Evolutionary conservation across 352 stramenopile genomes (phyloP).

Genomic region (Stramenopiles sp.): DNA sequence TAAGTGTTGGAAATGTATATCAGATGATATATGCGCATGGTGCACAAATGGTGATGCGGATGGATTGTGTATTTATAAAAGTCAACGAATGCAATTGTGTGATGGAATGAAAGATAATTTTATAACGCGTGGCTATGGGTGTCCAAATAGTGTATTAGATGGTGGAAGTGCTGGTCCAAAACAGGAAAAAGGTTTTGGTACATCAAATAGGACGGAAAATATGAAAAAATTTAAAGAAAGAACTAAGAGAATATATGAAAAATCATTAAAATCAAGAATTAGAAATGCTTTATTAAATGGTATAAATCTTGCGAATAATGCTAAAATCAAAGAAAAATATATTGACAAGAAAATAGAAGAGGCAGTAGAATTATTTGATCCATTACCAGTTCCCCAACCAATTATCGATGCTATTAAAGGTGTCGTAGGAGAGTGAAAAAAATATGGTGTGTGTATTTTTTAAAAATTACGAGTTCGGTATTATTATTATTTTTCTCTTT

Average conservation of each 20-base stretch:
- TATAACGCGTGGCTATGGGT: not conserved
- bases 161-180: not conserved
- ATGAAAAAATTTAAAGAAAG: not conserved
- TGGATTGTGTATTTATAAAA: not conserved
- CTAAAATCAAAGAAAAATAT: not conserved
- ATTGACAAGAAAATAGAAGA: too few relatives aligned
- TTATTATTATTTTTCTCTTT: too few relatives aligned
- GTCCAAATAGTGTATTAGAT: not conserved
- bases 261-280: not conserved
- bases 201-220: not conserved
- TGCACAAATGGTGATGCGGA: not conserved
- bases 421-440: too few relatives aligned
- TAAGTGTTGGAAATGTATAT: not conserved
- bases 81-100: not conserved
- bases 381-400: too few relatives aligned
- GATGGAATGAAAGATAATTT: not conserved
- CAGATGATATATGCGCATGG: not conserved
- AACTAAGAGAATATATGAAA: not conserved
- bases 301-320: not conserved
- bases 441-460: too few relatives aligned
- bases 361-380: too few relatives aligned
- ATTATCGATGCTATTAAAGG: too few relatives aligned
- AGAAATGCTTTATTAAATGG: not conserved
- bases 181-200: not conserved
- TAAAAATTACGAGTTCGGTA: too few relatives aligned